Evolutionary conservation across 2,329 filamentous ascomycete species (phyloP), one percentile per base, ranked within the genome.

Genomic region (Colletotrichum tamarilloi): DNA sequence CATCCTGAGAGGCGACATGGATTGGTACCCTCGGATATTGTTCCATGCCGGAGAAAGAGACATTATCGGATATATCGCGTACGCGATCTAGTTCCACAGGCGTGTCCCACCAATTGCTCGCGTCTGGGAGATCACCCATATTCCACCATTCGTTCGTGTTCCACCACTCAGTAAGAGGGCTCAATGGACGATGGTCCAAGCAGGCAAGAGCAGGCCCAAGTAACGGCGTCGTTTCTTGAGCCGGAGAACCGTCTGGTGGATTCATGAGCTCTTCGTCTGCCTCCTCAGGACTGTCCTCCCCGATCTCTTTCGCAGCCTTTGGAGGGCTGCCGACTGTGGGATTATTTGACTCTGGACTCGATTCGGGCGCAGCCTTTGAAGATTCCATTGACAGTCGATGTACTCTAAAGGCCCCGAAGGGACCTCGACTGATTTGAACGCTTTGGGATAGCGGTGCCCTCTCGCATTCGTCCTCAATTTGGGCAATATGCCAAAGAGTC

Each of bases 391-490:
- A 49, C 7, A 49, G 42, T 49, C 42, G 42, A 22, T 49, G 42
- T 49, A 49, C 42, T 22, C 42, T 49, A 8, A 49, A 49, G 1
- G 42, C 42, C 7, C 42, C 42, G 19, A 49, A 49, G 2, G 42
- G 42, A 11, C 42, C 42, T 49, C 42, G 42, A 49, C 42, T 49
- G 19, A 49, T 49, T 22, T 49, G 42, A 1, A 49, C 42, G 4
- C 19, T 49, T 5, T 49, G 42, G 4, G 42, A 49, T 1, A 22
- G 8, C 1, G 42, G 42, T 22, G 42, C 11, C 12, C 42, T 49
- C 19, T 49, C 42, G 42, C 42, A 49, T 4, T 79, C 76, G 5
- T 80, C 80, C 22, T 83, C 81, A 9, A 82, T 79, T n/a, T 75
- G 63, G 8, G 67, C 63, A 55, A 77, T 73, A 12, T 62, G 53